phyloP scores from a whole-genome alignment of 257 asterid genomes.

The Nicotiana undulata region DNA sequence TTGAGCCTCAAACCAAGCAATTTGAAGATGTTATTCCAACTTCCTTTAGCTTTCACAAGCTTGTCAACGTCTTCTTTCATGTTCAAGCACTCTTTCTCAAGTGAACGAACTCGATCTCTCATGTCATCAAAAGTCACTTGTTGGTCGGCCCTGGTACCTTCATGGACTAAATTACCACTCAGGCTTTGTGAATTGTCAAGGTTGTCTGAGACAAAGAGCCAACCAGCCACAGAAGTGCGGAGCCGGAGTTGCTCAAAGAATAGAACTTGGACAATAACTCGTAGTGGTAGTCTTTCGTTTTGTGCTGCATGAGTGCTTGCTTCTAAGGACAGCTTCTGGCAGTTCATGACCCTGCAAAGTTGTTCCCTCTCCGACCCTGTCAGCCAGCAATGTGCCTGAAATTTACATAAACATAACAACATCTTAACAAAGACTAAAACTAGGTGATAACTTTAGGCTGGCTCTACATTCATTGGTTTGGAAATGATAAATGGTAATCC shows the following conservation, averaged over 20 bases:
- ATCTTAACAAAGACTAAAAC: neutral
- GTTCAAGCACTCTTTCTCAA: slow-evolving; percentile 34
- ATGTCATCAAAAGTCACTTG: slow-evolving; percentile 18
- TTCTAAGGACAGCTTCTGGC: slow-evolving; percentile 47
- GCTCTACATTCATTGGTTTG: neutral
- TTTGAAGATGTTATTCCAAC: slow-evolving; percentile 28
- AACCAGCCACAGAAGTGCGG: slow-evolving; percentile 32
- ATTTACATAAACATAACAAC: neutral
- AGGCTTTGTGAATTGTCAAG: slow-evolving; percentile 12
- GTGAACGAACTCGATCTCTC: slow-evolving; percentile 28
- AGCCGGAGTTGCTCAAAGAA: slow-evolving; percentile 53
- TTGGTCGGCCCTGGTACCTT: slow-evolving; percentile 4
- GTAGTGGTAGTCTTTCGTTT: slow-evolving; percentile 44
- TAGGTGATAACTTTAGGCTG: neutral
- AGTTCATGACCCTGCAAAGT: slow-evolving; percentile 44
- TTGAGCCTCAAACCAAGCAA: slow-evolving; percentile 22
- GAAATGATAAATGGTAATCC: neutral
- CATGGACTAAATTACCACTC: slow-evolving; percentile 10
- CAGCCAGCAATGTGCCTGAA: slow-evolving; percentile 45
- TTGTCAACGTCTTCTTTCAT: slow-evolving; percentile 36
- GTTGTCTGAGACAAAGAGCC: slow-evolving; percentile 30
- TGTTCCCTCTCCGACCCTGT: slow-evolving; percentile 42
- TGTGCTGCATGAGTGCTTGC: slow-evolving; percentile 54
- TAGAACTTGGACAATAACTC: slow-evolving; percentile 41
- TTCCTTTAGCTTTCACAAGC: slow-evolving; percentile 35